Evolutionary conservation across 331 rosid genomes (phyloP), one percentile per base, ranked within the genome.

Genomic region (Quercus phellos): DNA sequence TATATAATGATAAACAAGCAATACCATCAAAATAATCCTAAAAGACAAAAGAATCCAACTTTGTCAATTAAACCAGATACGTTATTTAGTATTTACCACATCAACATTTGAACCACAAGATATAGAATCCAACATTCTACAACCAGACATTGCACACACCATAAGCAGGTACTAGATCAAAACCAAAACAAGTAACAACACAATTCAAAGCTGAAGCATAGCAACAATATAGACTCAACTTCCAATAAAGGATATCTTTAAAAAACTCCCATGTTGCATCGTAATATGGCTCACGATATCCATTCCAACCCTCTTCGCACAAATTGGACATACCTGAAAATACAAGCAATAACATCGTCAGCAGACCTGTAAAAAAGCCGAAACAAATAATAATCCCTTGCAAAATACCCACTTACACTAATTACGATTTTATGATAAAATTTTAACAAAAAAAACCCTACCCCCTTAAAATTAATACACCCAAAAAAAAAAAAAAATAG

Each of bases 281-380:
- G 96, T 92, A 76, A 90, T 58, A 78, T 94, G 98, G 68, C 87
- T 86, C 58, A 90, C 96, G 24, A 94, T 81, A 86, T 89, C 92
- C 83, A 83, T 53, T 76, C 97, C 97, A 70, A 89, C 96, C 83
- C 78, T 89, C 76, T 84, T 86, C 0, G 82, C 84, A 61, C 97
- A 94, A 67, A 92, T 87, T 4, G 97, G 97, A 80, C 98, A 94
- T 27, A 89, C 92, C 98, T 94, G 93, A 80, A 77, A 68, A 53
- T 42, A 14, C 13, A 78, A 29, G 21, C 29, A 77, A 79, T 6
- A 79, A 2, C 54, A 68, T 16, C 21, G 53, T 55, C 54, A 72
- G 80, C 19, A 72, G 58, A 80, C 13, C 63, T 32, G 50, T 42
- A 16, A 26, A 26, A 55, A 54, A 55, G 43, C 6, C 72, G 12